These are phyloP conservation scores for Petrea volubilis DNA, from an alignment of 257 asterid genomes.

Conservation along the genomic window DNA sequence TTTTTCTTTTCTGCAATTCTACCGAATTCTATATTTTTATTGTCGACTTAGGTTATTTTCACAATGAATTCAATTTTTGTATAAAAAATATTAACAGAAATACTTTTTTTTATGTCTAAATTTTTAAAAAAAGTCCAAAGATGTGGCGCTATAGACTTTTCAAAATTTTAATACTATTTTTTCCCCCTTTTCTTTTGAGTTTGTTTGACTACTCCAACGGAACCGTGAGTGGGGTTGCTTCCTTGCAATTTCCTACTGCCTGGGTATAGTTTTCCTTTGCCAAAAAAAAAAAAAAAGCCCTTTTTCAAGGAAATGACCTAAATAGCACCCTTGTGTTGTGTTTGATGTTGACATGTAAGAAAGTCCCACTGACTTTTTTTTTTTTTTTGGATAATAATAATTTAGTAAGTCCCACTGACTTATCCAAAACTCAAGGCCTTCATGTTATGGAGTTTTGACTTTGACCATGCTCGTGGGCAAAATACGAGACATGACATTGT, in stretches of 20 bases:
- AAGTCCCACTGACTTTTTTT: background rate
- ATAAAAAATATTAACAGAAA: no score
- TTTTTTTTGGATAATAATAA: no score
- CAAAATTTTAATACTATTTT: background rate
- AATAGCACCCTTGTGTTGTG: background rate
- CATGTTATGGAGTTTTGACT: background rate
- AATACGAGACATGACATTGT: background rate
- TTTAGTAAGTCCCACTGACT: background rate
- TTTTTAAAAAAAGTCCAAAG: background rate
- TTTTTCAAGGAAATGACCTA: constrained; percentile 1
- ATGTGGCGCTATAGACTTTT: constrained; percentile 7
- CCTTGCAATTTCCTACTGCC: constrained; percentile 15
- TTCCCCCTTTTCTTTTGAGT: no score
- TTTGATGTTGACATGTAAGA: background rate
- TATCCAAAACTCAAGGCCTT: background rate
- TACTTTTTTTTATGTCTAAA: no score
- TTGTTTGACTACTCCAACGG: background rate
- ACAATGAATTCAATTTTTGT: no score
- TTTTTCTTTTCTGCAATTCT: no score
- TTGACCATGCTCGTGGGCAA: background rate
- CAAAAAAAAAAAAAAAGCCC: no score
- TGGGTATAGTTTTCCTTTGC: background rate
- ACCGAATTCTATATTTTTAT: no score
- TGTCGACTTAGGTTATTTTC: no score
- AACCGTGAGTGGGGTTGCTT: background rate